Percentiles rank a stretch among this genome's conserved stretches.
These are phyloP conservation scores for Crithidia bombi DNA, from an alignment of 208 protist species.

Conservation along the genomic window DNA sequence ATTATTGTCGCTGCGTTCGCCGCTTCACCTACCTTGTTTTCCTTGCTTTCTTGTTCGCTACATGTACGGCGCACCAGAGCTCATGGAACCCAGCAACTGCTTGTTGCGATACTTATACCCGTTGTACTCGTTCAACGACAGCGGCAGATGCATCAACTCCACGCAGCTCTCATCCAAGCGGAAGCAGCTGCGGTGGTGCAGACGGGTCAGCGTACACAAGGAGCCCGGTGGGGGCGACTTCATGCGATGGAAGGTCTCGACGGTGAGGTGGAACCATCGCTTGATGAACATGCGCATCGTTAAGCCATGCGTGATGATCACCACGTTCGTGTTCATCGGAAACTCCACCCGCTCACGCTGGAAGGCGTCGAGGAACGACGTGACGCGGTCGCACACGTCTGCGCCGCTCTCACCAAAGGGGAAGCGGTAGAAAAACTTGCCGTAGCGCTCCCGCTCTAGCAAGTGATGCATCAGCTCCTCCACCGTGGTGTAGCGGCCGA, in stretches of 20 bases:
- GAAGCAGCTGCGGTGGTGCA: slow-evolving; percentile 83
- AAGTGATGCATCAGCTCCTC: slow-evolving; percentile 70
- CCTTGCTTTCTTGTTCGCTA: too few relatives aligned
- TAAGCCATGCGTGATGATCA: slow-evolving; percentile 90
- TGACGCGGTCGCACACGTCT: slow-evolving; percentile 93
- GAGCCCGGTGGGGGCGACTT: slow-evolving; percentile 70
- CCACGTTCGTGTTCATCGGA: slow-evolving; percentile 87
- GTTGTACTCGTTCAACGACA: slow-evolving; percentile 86
- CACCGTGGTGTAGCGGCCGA: slow-evolving; percentile 87
- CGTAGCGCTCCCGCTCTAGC: slow-evolving; percentile 79
- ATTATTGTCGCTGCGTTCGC: too few relatives aligned
- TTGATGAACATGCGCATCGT: slow-evolving; percentile 91
- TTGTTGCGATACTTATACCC: slow-evolving; percentile 92
- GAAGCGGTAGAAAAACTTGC: slow-evolving; percentile 95
- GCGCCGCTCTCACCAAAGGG: slow-evolving; percentile 91
- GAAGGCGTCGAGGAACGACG: slow-evolving; percentile 89
- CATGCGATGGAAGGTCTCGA: slow-evolving; percentile 91
- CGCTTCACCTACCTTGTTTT: too few relatives aligned
- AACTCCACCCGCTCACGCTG: slow-evolving; percentile 82
- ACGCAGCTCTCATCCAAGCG: slow-evolving; percentile 73
- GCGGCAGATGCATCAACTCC: slow-evolving; percentile 70
- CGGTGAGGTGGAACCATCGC: slow-evolving; percentile 91
- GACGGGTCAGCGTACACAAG: slow-evolving; percentile 69
- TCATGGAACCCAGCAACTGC: slow-evolving; percentile 86
- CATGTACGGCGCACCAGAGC: slow-evolving; percentile 88